These are phyloP conservation scores for Gastrolobium bilobum DNA, from an alignment of 306 rosid species.

Conservation along the genomic window DNA sequence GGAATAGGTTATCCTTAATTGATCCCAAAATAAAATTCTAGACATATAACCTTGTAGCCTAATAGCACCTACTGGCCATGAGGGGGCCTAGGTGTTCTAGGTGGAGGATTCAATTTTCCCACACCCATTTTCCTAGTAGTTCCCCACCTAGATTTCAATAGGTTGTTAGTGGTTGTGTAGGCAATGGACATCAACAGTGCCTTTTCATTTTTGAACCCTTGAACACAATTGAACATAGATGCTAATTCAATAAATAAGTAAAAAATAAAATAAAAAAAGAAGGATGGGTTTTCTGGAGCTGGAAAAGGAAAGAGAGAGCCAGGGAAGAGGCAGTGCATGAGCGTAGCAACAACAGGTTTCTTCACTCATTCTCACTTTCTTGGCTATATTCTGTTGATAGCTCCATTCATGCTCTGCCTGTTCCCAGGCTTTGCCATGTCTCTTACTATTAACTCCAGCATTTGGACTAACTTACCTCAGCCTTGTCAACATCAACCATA, in stretches of 20 bases:
- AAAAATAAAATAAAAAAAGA: background rate
- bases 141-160: too few species aligned
- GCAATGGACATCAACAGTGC: too few species aligned
- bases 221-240: background rate
- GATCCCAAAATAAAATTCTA: too few species aligned
- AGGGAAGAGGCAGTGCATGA: slow-evolving; percentile 99
- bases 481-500: slow-evolving; percentile 16
- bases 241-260: background rate
- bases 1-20: too few species aligned
- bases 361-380: background rate
- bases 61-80: too few species aligned
- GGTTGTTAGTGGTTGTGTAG: too few species aligned
- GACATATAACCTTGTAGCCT: too few species aligned
- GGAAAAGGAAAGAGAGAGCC: slow-evolving; percentile 60
- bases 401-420: slow-evolving; percentile 85
- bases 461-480: slow-evolving; percentile 19
- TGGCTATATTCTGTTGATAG: slow-evolving; percentile 51
- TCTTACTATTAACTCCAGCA: slow-evolving; percentile 1
- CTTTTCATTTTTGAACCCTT: too few species aligned
- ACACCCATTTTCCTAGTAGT: too few species aligned
- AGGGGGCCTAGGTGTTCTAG: too few species aligned
- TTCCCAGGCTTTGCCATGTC: slow-evolving; percentile 67
- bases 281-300: background rate
- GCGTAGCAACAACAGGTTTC: slow-evolving; percentile 65
- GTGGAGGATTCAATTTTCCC: too few species aligned